These are phyloP conservation scores for Bombardia bombarda DNA, from an alignment of 495 filamentous ascomycete genomes.

Conservation along the genomic window DNA sequence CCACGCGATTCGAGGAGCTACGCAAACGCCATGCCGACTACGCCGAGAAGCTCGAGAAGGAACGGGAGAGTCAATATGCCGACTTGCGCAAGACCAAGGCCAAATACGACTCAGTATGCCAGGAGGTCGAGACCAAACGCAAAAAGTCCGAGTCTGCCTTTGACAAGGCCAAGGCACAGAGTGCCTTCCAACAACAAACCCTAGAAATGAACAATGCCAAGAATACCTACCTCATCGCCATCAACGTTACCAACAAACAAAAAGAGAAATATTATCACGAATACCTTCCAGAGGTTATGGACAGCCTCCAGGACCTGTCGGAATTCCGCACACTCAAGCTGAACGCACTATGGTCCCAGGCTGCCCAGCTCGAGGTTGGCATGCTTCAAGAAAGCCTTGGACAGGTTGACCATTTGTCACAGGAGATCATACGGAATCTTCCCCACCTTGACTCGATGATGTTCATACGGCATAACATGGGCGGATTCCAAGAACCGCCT, in stretches of 20 bases:
- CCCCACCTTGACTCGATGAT: slow-evolving; percentile 91
- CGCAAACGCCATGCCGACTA: slow-evolving; percentile 88
- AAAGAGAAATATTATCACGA: slow-evolving; percentile 96
- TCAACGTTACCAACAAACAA: slow-evolving; percentile 93
- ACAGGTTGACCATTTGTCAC: slow-evolving; percentile 59
- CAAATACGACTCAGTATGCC: slow-evolving; percentile 85
- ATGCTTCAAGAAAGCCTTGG: slow-evolving; percentile 63
- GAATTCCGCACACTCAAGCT: slow-evolving; percentile 77
- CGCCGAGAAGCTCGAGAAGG: slow-evolving; percentile 78
- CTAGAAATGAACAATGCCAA: slow-evolving; percentile 95
- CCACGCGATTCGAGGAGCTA: slow-evolving; percentile 76
- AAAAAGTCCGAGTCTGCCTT: slow-evolving; percentile 90
- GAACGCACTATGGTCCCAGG: slow-evolving; percentile 78
- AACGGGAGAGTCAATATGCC: slow-evolving; percentile 72
- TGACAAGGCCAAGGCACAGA: slow-evolving; percentile 83
- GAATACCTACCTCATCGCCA: slow-evolving; percentile 92
- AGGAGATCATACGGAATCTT: slow-evolving; percentile 81
- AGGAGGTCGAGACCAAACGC: slow-evolving; percentile 88
- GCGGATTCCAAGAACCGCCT: slow-evolving; percentile 68
- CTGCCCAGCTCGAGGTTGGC: slow-evolving; percentile 65
- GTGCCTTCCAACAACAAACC: slow-evolving; percentile 81
- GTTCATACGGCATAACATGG: slow-evolving; percentile 89
- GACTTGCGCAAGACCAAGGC: slow-evolving; percentile 87
- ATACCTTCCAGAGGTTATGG: slow-evolving; percentile 87
- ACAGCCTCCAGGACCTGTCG: slow-evolving; percentile 84